Evolutionary conservation across 1,284 basidiomycete genomes (phyloP).

Genomic region (Moesziomyces antarcticus): DNA sequence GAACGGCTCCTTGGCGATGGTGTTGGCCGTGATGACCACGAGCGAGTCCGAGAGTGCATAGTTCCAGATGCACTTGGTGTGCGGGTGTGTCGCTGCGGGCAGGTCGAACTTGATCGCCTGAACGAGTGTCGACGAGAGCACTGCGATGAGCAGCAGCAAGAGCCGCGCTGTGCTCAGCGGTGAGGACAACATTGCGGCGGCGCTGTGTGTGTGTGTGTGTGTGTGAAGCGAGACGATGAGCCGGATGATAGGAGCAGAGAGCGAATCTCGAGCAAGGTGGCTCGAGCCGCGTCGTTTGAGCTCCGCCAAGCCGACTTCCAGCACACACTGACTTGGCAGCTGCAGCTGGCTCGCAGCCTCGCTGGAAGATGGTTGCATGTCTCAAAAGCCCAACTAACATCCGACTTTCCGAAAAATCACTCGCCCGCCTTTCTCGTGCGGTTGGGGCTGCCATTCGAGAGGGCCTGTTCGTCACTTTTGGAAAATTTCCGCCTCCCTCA

Average conservation of each 20-base stretch:
- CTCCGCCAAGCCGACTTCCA: neutral
- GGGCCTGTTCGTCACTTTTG: too few species aligned
- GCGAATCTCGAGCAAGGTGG: neutral
- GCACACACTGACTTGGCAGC: neutral
- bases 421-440: conserved; percentile 14
- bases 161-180: conserved; percentile 1
- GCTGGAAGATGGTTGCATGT: conserved; percentile 38
- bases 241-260: too few species aligned
- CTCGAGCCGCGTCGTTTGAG: neutral
- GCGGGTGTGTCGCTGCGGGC: conserved; percentile 34
- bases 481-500: neutral
- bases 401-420: neutral
- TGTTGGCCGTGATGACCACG: conserved; percentile 86
- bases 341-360: conserved; percentile 3
- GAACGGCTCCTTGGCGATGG: conserved; percentile 71
- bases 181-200: conserved; percentile 5
- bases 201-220: neutral
- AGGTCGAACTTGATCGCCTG: conserved; percentile 66
- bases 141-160: conserved; percentile 13
- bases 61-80: conserved; percentile 66
- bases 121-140: conserved; percentile 5
- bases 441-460: neutral
- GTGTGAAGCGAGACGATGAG: neutral
- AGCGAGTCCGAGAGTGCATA: conserved; percentile 66
- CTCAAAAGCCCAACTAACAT: conserved; percentile 12